Base-by-base conservation (phyloP, 164 flowering plant species). In the Macadamia integrifolia region DNA sequence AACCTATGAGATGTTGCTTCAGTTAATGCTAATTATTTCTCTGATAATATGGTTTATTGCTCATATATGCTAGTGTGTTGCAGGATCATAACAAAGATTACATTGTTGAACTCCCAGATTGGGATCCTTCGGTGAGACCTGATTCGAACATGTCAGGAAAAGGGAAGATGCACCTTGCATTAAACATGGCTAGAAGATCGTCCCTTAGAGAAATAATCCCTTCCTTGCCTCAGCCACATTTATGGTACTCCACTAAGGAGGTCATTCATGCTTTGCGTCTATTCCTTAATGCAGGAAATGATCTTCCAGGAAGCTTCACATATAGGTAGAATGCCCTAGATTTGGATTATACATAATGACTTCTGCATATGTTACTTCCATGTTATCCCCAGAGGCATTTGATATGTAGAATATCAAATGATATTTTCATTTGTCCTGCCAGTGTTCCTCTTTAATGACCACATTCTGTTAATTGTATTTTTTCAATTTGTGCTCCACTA, bases 1-100 rank as follows among this genome's bases (percentile, higher is more conserved):
- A 31, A 32, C 32, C 43, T 60, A 1, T 60, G 44, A 31, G 40
- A 17, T 32, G 32, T 31, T 31, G 42, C 43, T 1, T 60, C 29
- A 60, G 43, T 60, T 60, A 13, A 12, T 10, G 8, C 12, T 17
- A 60, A 12, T 42, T 60, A 31, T 60, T 1, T 31, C 32, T 31
- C 13, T 1, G 2, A 12, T 5, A 32, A 12, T 6, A 43, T 28
- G 29, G 32, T 48, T 43, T 42, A 64, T 59, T 60, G 35, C 46
- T 67, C 23, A 29, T 58, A 58, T 58, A 58, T 17, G 6, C 30
- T 61, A 6, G 35, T 57, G 68, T 65, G 62, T 70, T 71, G 71
- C 90, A 92, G 98, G 88, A 94, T 72, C 98, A 94, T 71, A 92
- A 92, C 79, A 86, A 57, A 57, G 98, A 94, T 74, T 94, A 72